These are phyloP conservation scores for Venturia nashicola DNA, from an alignment of 2,329 filamentous ascomycete species.

Conservation along the genomic window DNA sequence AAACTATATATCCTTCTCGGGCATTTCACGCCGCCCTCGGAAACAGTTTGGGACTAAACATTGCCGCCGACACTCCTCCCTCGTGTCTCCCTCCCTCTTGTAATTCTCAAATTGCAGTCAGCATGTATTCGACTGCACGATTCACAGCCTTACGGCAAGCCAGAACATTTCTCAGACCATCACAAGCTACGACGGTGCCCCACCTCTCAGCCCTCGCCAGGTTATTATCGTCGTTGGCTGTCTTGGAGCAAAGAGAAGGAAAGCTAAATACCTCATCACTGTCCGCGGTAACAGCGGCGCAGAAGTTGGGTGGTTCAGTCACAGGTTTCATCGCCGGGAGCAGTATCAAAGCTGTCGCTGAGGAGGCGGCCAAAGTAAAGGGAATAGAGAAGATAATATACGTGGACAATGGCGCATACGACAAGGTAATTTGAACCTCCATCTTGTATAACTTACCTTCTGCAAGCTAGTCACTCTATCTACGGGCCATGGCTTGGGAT, in stretches of 20 bases:
- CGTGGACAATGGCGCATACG: slow-evolving; percentile 81
- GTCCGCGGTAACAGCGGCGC: slow-evolving; percentile 73
- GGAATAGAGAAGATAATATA: slow-evolving; percentile 86
- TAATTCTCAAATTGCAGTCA: background rate
- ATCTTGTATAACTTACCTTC: background rate
- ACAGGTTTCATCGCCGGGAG: slow-evolving; percentile 80
- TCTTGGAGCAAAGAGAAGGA: slow-evolving; percentile 87
- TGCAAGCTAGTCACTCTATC: background rate
- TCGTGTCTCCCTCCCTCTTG: background rate
- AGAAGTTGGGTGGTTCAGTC: slow-evolving; percentile 73
- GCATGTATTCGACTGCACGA: slow-evolving; percentile 10
- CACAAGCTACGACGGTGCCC: slow-evolving; percentile 26
- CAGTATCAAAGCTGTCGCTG: slow-evolving; percentile 62
- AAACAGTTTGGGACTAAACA: background rate
- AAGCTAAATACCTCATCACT: slow-evolving; percentile 73
- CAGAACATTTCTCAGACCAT: background rate
- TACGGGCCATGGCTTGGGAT: background rate
- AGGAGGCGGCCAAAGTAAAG: slow-evolving; percentile 76
- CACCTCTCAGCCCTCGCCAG: slow-evolving; percentile 48
- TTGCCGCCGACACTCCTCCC: background rate
- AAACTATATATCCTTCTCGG: background rate
- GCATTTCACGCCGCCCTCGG: background rate
- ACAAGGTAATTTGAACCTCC: slow-evolving; percentile 53
- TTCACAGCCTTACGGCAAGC: slow-evolving; percentile 10
- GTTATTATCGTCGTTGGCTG: slow-evolving; percentile 74